Evolutionary conservation across 352 stramenopile species (phyloP), one percentile per base, ranked within the genome.

Genomic region (Saprolegnia parasitica): DNA sequence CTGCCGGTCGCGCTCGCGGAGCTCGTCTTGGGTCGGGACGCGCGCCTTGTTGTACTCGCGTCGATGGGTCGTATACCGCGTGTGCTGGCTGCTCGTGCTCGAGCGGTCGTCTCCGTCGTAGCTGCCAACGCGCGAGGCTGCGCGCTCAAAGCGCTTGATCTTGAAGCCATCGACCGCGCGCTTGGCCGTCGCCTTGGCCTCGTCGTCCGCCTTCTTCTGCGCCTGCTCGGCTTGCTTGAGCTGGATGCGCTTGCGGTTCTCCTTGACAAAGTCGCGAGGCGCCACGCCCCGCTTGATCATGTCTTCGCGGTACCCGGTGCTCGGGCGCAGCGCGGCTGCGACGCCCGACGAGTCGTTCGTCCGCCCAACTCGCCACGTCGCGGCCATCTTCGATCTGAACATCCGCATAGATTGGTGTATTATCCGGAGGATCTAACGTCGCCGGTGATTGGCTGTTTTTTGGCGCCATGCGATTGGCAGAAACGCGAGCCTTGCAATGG

Each of bases 1-100:
- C 15, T 71, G 65, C n/a, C 74, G 61, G 13, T 81, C 78, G 67
- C 79, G 76, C 56, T 73, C 65, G 46, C 82, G 72, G 10, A 90
- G 76, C 56, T 90, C 78, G 15, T 72, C 76, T 9, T 82, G 39
- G 56, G 80, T 86, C 11, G 79, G 80, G 21, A 88, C 78, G 18
- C 76, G 76, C 21, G 77, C 76, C 56, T 90, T 86, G 32, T 72
- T 20, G 29, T 23, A 18, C 23, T 42, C 26, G 16, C 32, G 46
- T 46, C 63, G 42, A 46, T n/a, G 32, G 32, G 50, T 42, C 46
- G 46, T 20, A 60, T 60, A 60, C 52, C 52, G 24, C 24, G 52
- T 11, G 52, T n/a, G 24, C 9, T 42, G 24, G 20, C 52, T 60
- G 11, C 13, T 18, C 11, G 24, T 24, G 29, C 29, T 35, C 29